Evolutionary conservation across 179 eudicot species (phyloP), one percentile per base, ranked within the genome.

Genomic region (Carnegiea gigantea): DNA sequence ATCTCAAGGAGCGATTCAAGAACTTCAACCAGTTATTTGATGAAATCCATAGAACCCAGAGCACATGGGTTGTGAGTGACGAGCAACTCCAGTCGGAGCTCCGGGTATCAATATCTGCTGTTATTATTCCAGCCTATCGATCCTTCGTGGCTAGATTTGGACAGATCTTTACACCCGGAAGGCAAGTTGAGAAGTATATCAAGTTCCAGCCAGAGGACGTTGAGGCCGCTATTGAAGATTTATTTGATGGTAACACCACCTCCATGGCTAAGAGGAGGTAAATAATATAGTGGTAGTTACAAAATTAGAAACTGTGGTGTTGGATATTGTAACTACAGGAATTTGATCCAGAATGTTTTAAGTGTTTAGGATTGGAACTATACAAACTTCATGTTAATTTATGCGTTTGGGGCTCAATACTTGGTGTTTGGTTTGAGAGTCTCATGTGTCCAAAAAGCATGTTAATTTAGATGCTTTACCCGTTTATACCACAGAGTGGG

Each of bases 1-100:
- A 86, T 5, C 18, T 93, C 5, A 93, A 93, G 73, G 98, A 93
- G 82, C 78, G 90, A 82, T 93, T 93, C 88, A 93, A 93, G 82
- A 92, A 77, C 49, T 93, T 93, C 82, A 93, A 92, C 20, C 85
- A 88, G 0, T 17, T 83, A 83, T 93, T 93, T 38, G 97, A 93
- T 17, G 97, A 93, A 77, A 90, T 93, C 48, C 93, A 89, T 54
- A 89, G 64, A 82, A 85, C 90, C 9, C 98, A 92, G 75, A 90
- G 91, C 81, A 76, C 77, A 5, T 92, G 98, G 98, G 90, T 92
- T 73, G 90, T 93, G 9, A 88, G 92, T 23, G 98, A 93, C 60
- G 97, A 92, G 76, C 98, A 93, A 79, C 88, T 93, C 23, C 93
- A 91, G 70, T 93, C 98, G 53, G 98, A 93, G 90, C 90, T 93